Conservation (phyloP, 805 yeast genomes). For the Yamadazyma kitorensis region DNA sequence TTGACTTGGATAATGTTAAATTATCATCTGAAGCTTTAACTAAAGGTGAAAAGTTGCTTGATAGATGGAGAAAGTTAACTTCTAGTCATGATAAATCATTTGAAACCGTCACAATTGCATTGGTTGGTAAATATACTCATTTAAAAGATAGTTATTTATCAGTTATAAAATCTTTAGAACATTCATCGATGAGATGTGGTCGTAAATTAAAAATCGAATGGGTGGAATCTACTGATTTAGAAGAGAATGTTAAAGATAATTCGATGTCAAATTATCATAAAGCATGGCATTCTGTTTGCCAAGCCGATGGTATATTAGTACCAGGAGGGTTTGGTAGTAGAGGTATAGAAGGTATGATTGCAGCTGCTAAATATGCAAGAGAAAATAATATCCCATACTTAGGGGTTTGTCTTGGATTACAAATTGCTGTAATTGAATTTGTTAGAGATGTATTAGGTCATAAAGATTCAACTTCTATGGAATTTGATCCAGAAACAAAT, state of each 20-base stretch:
- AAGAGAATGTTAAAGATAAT: slow-evolving; percentile 59
- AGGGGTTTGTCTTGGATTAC: slow-evolving; percentile 97
- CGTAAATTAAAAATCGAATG: slow-evolving; percentile 85
- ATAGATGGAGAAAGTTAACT: slow-evolving; percentile 79
- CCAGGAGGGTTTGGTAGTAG: slow-evolving; percentile 99
- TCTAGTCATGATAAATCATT: slow-evolving; percentile 75
- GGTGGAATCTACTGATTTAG: slow-evolving; percentile 94
- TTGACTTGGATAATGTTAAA: slow-evolving; percentile 51
- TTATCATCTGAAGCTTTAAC: slow-evolving; percentile 42
- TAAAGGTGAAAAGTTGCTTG: slow-evolving; percentile 69
- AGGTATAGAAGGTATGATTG: slow-evolving; percentile 97
- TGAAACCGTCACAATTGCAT: slow-evolving; percentile 88
- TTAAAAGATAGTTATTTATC: slow-evolving; percentile 93
- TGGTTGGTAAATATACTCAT: slow-evolving; percentile 96
- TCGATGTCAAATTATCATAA: slow-evolving; percentile 81
- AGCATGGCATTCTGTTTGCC: slow-evolving; percentile 92
- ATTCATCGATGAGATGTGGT: slow-evolving; percentile 85
- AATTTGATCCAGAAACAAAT: slow-evolving; percentile 63
- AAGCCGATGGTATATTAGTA: slow-evolving; percentile 94
- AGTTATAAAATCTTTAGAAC: slow-evolving; percentile 93
- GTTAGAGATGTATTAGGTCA: slow-evolving; percentile 76
- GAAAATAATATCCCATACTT: slow-evolving; percentile 89
- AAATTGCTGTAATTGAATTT: slow-evolving; percentile 93
- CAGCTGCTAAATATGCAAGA: slow-evolving; percentile 98
- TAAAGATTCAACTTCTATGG: slow-evolving; percentile 72